phyloP scores from a whole-genome alignment of 768 basidiomycete genomes.

The Ramaria sp. region DNA sequence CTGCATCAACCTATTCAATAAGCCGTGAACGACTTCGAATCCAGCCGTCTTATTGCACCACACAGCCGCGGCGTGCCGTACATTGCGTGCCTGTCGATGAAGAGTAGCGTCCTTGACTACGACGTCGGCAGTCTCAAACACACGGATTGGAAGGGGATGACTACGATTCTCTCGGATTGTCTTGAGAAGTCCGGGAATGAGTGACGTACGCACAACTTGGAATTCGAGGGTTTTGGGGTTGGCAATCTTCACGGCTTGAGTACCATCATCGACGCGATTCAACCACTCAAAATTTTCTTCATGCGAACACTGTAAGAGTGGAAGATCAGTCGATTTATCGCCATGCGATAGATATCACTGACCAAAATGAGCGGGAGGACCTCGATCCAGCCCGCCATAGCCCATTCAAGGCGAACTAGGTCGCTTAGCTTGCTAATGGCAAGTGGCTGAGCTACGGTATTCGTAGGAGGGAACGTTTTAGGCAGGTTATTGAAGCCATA shows the following conservation, averaged over 20 bases:
- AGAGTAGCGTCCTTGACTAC: constrained; percentile 72
- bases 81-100: constrained; percentile 83
- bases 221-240: constrained; percentile 98
- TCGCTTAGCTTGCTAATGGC: constrained; percentile 85
- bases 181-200: constrained; percentile 93
- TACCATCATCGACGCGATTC: constrained; percentile 75
- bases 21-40: constrained; percentile 92
- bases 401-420: constrained; percentile 83
- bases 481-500: constrained; percentile 98
- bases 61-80: constrained; percentile 77
- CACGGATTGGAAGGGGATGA: constrained; percentile 80
- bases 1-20: constrained; percentile 91
- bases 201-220: constrained; percentile 93
- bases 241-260: constrained; percentile 78
- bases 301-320: constrained; percentile 70
- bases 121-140: constrained; percentile 92
- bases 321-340: neutral
- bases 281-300: constrained; percentile 97
- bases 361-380: constrained; percentile 91
- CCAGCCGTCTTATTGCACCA: constrained; percentile 97
- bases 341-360: constrained; percentile 10
- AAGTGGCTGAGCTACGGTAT: constrained; percentile 88
- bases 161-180: constrained; percentile 94
- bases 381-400: constrained; percentile 92
- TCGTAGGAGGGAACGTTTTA: constrained; percentile 83